phyloP scores from a whole-genome alignment of 352 stramenopile genomes.

The Albugo laibachii region DNA sequence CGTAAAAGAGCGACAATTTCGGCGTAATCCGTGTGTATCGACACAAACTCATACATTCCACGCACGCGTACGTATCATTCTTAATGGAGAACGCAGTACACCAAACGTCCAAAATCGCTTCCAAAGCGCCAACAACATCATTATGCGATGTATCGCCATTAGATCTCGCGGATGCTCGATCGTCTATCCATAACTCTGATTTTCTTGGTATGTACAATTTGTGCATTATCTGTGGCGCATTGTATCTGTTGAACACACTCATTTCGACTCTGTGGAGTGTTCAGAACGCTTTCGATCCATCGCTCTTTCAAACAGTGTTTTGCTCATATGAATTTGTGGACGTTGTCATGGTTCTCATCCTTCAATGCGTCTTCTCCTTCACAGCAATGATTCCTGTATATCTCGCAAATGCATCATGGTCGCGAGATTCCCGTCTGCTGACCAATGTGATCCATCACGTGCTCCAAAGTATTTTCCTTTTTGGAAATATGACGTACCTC shows the following conservation, averaged over 20 bases:
- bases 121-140: no score
- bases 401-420: conserved; percentile 20
- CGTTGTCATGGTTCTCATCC: conserved; percentile 39
- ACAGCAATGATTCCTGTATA: conserved; percentile 50
- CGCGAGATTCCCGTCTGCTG: conserved; percentile 18
- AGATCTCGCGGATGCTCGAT: conserved; percentile 39
- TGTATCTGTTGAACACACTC: conserved; percentile 42
- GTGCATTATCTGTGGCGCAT: conserved; percentile 27
- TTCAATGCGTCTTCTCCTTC: conserved; percentile 48
- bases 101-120: no score
- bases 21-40: no score
- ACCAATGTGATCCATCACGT: conserved; percentile 60
- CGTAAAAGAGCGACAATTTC: no score
- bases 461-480: conserved; percentile 48
- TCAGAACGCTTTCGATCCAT: conserved; percentile 26
- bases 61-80: no score
- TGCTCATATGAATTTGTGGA: conserved; percentile 52
- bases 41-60: no score
- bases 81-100: no score
- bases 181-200: conserved; percentile 49
- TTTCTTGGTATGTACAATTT: conserved; percentile 67
- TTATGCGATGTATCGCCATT: conserved; percentile 35
- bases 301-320: conserved; percentile 42
- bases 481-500: conserved; percentile 40
- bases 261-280: conserved; percentile 27